phyloP scores from a whole-genome alignment of 352 stramenopile species.

The Phytopythium aichiense region DNA sequence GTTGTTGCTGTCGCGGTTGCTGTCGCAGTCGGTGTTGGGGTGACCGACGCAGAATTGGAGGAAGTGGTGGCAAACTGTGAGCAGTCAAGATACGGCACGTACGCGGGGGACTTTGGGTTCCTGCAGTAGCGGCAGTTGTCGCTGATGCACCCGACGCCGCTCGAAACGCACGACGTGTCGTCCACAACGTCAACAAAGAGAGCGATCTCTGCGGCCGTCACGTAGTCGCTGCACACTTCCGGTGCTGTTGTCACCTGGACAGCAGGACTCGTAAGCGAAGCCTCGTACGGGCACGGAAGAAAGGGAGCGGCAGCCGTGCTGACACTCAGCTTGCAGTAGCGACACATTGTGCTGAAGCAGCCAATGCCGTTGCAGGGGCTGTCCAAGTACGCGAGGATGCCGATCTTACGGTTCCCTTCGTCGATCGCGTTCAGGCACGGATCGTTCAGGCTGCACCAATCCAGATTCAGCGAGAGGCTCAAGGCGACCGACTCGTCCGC shows the following conservation, averaged over 20 bases:
- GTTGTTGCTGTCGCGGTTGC: conserved; percentile 2
- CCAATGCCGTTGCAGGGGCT: conserved; percentile 22
- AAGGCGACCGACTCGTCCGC: conserved; percentile 3
- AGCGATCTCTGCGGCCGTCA: conserved; percentile 2
- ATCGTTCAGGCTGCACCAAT: conserved; percentile 33
- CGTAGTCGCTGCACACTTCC: conserved; percentile 1
- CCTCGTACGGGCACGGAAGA: conserved; percentile 26
- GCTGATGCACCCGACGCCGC: conserved; percentile 14
- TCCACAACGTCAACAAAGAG: conserved; percentile 1
- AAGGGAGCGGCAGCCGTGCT: conserved; percentile 23
- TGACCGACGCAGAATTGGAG: not conserved
- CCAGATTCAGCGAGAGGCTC: conserved; percentile 8
- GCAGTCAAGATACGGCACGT: conserved; percentile 6
- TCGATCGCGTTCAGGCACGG: conserved; percentile 29
- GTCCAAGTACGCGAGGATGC: conserved; percentile 26
- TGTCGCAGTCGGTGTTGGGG: not conserved
- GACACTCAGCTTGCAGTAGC: conserved; percentile 33
- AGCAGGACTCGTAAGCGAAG: not conserved
- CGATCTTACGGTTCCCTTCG: conserved; percentile 23
- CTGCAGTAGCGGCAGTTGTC: conserved; percentile 14
- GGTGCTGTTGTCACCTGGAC: not conserved
- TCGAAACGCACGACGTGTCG: conserved; percentile 9
- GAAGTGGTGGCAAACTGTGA: not conserved
- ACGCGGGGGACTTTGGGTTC: not conserved
- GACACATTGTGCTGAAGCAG: conserved; percentile 25